phyloP scores from a whole-genome alignment of 257 asterid species.

The Capsicum rhomboideum region DNA sequence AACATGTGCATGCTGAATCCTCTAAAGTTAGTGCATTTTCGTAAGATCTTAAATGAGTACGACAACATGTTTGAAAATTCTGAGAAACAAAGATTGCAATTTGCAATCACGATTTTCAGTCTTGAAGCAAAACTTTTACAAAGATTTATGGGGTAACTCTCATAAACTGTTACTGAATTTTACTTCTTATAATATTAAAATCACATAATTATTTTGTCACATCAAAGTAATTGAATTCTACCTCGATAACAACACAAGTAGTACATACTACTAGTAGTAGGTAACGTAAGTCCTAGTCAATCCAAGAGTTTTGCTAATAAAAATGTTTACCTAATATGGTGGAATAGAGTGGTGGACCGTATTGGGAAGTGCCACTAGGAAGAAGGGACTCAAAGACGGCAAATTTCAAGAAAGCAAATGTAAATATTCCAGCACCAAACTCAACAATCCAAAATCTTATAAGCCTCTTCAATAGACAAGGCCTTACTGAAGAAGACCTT shows the following conservation, averaged over 20 bases:
- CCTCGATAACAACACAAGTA: not conserved
- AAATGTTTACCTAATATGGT: not conserved
- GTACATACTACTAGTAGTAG: not conserved
- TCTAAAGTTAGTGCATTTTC: no score
- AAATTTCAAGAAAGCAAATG: slow-evolving; percentile 37
- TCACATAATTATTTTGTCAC: no score
- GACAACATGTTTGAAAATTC: no score
- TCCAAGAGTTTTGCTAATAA: not conserved
- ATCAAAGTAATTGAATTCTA: no score
- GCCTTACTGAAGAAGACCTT: slow-evolving; percentile 52
- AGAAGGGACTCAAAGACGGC: no score
- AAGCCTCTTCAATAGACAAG: slow-evolving; percentile 40
- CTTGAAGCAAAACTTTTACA: not conserved
- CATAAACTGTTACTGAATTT: no score
- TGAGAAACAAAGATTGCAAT: no score
- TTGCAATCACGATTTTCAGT: no score
- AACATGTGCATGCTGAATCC: no score
- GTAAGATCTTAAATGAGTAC: no score
- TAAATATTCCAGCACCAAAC: slow-evolving; percentile 62
- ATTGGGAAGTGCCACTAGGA: slow-evolving; percentile 77
- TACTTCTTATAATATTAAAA: no score
- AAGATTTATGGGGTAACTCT: not conserved
- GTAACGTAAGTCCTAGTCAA: not conserved
- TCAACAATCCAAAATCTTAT: slow-evolving; percentile 55
- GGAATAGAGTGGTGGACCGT: slow-evolving; percentile 73